These are phyloP conservation scores for Mortierella sp. DNA, from an alignment of 371 early-diverging fungal genomes.

Conservation along the genomic window DNA sequence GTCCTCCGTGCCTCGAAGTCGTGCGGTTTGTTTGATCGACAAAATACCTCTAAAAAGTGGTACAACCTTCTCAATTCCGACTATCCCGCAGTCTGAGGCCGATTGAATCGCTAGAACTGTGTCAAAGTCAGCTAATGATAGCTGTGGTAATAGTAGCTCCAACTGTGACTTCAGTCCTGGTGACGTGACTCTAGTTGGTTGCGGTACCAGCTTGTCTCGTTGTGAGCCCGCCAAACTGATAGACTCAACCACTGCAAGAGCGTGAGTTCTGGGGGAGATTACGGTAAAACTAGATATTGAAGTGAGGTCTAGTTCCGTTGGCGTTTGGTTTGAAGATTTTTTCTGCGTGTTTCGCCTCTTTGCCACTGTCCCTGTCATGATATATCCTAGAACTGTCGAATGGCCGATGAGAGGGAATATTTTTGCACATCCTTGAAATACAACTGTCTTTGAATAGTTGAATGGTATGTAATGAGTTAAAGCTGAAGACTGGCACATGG, in stretches of 20 bases:
- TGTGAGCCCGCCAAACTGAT: slow-evolving; percentile 21
- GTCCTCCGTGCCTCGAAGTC: slow-evolving; percentile 30
- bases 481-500: not conserved
- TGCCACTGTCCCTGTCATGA: slow-evolving; percentile 43
- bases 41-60: slow-evolving; percentile 62
- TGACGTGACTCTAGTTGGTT: slow-evolving; percentile 28
- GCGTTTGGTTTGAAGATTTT: slow-evolving; percentile 10
- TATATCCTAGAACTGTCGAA: slow-evolving; percentile 59
- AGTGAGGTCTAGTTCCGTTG: slow-evolving; percentile 18
- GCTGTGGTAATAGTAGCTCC: slow-evolving; percentile 25
- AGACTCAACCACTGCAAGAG: slow-evolving; percentile 66
- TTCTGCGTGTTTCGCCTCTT: slow-evolving; percentile 13
- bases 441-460: slow-evolving; percentile 54
- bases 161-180: slow-evolving; percentile 28
- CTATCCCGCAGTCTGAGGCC: slow-evolving; percentile 59
- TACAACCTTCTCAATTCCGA: slow-evolving; percentile 59
- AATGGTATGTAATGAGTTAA: not conserved
- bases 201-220: slow-evolving; percentile 22
- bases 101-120: slow-evolving; percentile 59
- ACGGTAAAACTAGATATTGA: slow-evolving; percentile 59
- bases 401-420: slow-evolving; percentile 64
- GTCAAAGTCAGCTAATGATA: slow-evolving; percentile 46
- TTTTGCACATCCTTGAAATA: slow-evolving; percentile 64
- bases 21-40: slow-evolving; percentile 35
- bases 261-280: slow-evolving; percentile 71